Base-by-base conservation (phyloP, 148 eudicot species). In the Rhododendron ferrugineum region DNA sequence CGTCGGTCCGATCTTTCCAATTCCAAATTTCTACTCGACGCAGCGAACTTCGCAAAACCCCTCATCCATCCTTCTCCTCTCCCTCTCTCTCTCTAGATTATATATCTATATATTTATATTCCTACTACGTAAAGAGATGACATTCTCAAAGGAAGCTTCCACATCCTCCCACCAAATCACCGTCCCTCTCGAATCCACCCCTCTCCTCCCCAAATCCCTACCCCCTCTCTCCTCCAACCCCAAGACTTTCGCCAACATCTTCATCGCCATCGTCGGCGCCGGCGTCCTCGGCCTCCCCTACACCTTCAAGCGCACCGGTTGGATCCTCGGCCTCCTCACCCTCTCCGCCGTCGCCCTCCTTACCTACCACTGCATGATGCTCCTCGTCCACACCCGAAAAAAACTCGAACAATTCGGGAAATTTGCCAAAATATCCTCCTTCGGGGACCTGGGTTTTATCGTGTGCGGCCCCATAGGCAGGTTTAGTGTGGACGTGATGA, bases 281-380 rank as follows among this genome's bases (percentile, higher is more conserved):
- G 95, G 95, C 0, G 95, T 93, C 77, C 84, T 93, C 30, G 95
- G 95, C 46, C 89, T 93, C 23, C 95, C 95, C 14, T 93, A 93
- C 85, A 92, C 93, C 70, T 93, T 92, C 86, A 88, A 81, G 87
- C 83, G 83, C 83, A 88, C 95, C 76, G 95, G 95, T 23, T 93
- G 91, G 89, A 9, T 89, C 3, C 86, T 90, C 82, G 95, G 95
- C 36, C 18, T 88, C n/a, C 4, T 83, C 9, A 91, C 88, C 37
- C 89, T 93, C 58, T 81, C 87, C 36, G 80, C 81, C 23, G 89
- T 91, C 79, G 86, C 95, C 0, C 52, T 73, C 20, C 85, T 93
- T 7, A 93, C 94, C 37, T 93, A 88, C 84, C 88, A 91, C 84
- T 91, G 93, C 36, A 93, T 93, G 95, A 49, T 91, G 80, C 85